A percentile compares a stretch with the other conserved stretches of the same genome.
phyloP scores from a whole-genome alignment of 2,329 filamentous ascomycete species.

The Pezicula radicicola region DNA sequence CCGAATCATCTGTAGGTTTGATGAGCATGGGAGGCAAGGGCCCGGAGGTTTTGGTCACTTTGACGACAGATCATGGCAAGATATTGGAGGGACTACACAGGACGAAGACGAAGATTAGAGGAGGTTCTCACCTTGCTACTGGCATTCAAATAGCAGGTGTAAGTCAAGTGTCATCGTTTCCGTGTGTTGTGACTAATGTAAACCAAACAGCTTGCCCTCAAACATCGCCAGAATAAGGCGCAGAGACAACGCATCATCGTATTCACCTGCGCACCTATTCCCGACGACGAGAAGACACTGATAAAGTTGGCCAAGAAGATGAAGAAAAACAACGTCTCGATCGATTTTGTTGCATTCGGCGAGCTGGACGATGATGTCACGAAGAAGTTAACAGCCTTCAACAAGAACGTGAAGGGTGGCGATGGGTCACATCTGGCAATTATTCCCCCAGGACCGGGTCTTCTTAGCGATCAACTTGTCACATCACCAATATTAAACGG shows the following conservation, averaged over 20 bases:
- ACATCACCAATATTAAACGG: constrained; percentile 87
- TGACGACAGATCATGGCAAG: constrained; percentile 95
- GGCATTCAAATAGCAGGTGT: constrained; percentile 94
- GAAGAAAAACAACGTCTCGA: constrained; percentile 95
- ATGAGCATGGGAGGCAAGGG: constrained; percentile 99
- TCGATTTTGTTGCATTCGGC: constrained; percentile 94
- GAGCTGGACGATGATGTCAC: constrained; percentile 87
- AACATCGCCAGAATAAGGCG: constrained; percentile 96
- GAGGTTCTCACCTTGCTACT: constrained; percentile 82
- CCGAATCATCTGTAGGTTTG: constrained; percentile 93
- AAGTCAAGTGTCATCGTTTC: constrained; percentile 36
- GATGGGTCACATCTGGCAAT: constrained; percentile 90
- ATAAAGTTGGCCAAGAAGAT: constrained; percentile 92
- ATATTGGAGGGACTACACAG: constrained; percentile 88
- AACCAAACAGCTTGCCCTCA: constrained; percentile 74
- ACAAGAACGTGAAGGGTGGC: constrained; percentile 85
- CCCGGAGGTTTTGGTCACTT: constrained; percentile 94
- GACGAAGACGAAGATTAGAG: constrained; percentile 87
- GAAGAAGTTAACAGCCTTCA: constrained; percentile 92
- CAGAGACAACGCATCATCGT: constrained; percentile 96
- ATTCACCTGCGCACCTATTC: constrained; percentile 90
- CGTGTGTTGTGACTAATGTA: constrained; percentile 16
- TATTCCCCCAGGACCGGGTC: constrained; percentile 84
- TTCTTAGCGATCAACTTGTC: constrained; percentile 89
- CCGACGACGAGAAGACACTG: constrained; percentile 85